Conservation (phyloP, 495 filamentous ascomycete genomes). For the Letharia lupina region DNA sequence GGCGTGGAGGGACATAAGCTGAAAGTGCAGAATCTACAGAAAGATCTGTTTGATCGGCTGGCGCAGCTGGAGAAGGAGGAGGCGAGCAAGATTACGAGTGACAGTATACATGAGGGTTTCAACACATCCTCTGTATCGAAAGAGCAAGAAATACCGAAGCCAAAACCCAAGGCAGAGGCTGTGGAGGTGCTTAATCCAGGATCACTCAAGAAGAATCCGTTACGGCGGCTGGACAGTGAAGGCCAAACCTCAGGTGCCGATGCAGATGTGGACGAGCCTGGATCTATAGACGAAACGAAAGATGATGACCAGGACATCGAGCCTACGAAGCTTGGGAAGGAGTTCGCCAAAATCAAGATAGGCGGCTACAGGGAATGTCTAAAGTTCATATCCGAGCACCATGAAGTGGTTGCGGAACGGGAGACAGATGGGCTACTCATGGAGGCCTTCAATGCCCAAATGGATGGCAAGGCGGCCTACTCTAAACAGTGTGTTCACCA, state of each 20-base stretch:
- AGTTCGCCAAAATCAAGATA: constrained; percentile 72
- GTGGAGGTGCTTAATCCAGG: constrained; percentile 80
- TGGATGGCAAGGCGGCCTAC: constrained; percentile 64
- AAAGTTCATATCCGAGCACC: constrained; percentile 66
- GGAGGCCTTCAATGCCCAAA: constrained; percentile 80
- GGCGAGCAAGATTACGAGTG: constrained; percentile 84
- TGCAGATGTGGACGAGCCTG: constrained; percentile 47
- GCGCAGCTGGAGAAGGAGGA: constrained; percentile 82
- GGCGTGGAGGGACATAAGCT: constrained; percentile 66
- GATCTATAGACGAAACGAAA: constrained; percentile 38
- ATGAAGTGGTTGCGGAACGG: constrained; percentile 68
- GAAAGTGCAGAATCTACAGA: constrained; percentile 71
- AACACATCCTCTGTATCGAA: constrained; percentile 72
- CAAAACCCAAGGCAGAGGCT: constrained; percentile 33
- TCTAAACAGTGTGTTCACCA: constrained; percentile 90
- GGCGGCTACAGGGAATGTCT: constrained; percentile 64
- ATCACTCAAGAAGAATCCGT: constrained; percentile 29
- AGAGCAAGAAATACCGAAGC: constrained; percentile 33
- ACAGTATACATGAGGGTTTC: constrained; percentile 85
- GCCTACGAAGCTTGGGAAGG: constrained; percentile 62
- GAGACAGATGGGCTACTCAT: constrained; percentile 88
- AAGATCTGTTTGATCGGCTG: constrained; percentile 61
- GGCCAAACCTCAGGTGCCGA: constrained; percentile 50
- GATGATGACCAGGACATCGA: constrained; percentile 65
- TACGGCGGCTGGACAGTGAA: constrained; percentile 30